Evolutionary conservation across 1,284 basidiomycete genomes (phyloP).

Genomic region (Sporisorium sorghi): DNA sequence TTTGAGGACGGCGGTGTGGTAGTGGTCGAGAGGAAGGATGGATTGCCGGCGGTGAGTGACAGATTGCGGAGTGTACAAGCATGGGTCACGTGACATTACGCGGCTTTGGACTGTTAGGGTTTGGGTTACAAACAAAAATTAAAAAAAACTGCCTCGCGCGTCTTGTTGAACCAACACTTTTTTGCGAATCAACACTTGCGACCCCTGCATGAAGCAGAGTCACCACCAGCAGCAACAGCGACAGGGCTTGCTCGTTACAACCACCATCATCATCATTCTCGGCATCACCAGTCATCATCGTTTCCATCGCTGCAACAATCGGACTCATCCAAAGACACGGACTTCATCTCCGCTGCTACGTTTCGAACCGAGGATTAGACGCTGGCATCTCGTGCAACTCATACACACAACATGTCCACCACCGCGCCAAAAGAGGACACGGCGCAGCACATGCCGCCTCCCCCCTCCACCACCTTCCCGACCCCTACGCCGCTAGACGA

Average conservation of each 20-base stretch:
- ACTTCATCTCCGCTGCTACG: background rate
- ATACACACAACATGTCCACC: constrained; percentile 9
- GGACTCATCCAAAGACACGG: too few species aligned
- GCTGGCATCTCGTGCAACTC: background rate
- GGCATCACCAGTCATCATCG: background rate
- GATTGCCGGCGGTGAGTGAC: background rate
- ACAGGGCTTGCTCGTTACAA: background rate
- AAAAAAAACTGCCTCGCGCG: constrained; percentile 3
- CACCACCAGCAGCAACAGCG: background rate
- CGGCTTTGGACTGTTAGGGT: constrained; percentile 5
- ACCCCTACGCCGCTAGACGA: constrained; percentile 17
- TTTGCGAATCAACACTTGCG: constrained; percentile 31
- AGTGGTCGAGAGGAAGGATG: constrained; percentile 11
- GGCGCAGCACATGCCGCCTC: constrained; percentile 18
- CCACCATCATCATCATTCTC: constrained; percentile 1
- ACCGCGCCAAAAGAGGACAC: constrained; percentile 13
- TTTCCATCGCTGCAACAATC: background rate
- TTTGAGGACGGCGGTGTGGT: background rate
- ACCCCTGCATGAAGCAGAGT: constrained; percentile 16
- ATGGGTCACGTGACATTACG: constrained; percentile 10
- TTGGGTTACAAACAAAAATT: too few species aligned
- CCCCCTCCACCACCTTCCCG: background rate
- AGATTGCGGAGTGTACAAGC: background rate
- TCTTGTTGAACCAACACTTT: constrained; percentile 38
- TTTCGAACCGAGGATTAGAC: background rate